Conservation (phyloP, 306 rosid species). For the Carpinus viminea region DNA sequence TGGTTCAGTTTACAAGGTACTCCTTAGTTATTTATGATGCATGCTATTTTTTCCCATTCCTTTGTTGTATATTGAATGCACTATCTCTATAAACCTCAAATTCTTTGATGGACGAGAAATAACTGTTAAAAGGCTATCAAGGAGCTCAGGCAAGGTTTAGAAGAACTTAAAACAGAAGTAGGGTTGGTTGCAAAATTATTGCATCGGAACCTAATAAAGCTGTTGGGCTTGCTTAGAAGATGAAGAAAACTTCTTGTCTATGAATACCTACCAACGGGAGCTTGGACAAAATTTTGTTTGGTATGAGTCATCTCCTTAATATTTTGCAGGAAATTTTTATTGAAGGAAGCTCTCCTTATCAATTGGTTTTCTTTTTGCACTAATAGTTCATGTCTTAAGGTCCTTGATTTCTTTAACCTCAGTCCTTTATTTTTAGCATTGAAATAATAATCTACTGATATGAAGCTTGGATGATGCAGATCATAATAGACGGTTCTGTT, state of each 20-base stretch:
- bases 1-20: no score
- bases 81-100: slow-evolving; percentile 1
- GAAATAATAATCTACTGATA: not conserved
- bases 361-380: no score
- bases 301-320: not conserved
- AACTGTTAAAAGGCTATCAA: slow-evolving; percentile 32
- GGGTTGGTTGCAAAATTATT: slow-evolving; percentile 26
- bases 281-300: slow-evolving; percentile 34
- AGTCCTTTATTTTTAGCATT: no score
- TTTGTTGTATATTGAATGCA: not conserved
- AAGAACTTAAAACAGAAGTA: slow-evolving; percentile 32
- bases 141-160: slow-evolving; percentile 26
- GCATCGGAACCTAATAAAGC: slow-evolving; percentile 27
- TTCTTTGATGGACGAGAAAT: slow-evolving; percentile 20
- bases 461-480: slow-evolving; percentile 8
- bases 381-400: no score
- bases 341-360: no score
- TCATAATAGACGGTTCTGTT: no score
- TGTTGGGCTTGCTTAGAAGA: slow-evolving; percentile 37
- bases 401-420: no score
- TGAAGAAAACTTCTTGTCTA: slow-evolving; percentile 37
- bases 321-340: no score
- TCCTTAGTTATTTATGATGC: no score
- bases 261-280: slow-evolving; percentile 37
- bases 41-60: no score